Conservation (phyloP, 2,329 filamentous ascomycete species). For the Penicillium aurantiogriseum region DNA sequence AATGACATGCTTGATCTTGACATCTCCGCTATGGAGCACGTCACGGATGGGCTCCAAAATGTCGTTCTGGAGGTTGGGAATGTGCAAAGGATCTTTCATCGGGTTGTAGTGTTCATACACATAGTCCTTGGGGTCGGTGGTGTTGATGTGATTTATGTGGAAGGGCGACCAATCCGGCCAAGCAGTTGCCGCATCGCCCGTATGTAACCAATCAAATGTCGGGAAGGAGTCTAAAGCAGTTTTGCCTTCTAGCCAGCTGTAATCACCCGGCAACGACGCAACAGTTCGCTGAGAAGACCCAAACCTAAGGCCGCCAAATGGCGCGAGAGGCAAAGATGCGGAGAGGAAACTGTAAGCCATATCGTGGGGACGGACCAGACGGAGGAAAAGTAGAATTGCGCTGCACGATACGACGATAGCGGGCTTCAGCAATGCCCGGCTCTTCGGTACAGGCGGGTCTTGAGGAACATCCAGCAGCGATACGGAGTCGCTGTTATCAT, state of each 20-base stretch:
- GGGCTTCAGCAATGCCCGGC: background rate
- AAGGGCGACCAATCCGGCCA: constrained; percentile 18
- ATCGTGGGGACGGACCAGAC: constrained; percentile 15
- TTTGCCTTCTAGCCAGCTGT: constrained; percentile 14
- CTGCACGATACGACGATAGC: constrained; percentile 8
- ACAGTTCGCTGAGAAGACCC: constrained; percentile 5
- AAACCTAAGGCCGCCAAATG: constrained; percentile 13
- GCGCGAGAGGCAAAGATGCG: constrained; percentile 17
- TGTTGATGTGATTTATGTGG: background rate
- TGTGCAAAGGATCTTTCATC: constrained; percentile 15
- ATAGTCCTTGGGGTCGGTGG: background rate
- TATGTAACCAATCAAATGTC: constrained; percentile 16
- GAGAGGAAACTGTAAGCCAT: constrained; percentile 19
- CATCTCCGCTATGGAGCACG: constrained; percentile 18
- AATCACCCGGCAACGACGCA: constrained; percentile 7
- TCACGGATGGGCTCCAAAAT: constrained; percentile 14
- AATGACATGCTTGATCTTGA: constrained; percentile 45
- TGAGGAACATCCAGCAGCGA: background rate
- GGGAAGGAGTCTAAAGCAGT: constrained; percentile 15
- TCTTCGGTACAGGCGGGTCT: background rate
- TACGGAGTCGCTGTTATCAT: constrained; percentile 13
- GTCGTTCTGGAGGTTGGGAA: constrained; percentile 14
- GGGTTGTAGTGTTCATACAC: constrained; percentile 14
- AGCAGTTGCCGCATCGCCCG: constrained; percentile 1
- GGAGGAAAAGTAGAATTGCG: constrained; percentile 10